phyloP scores from a whole-genome alignment of 106 monocot genomes.

The Dendrobium huoshanense region DNA sequence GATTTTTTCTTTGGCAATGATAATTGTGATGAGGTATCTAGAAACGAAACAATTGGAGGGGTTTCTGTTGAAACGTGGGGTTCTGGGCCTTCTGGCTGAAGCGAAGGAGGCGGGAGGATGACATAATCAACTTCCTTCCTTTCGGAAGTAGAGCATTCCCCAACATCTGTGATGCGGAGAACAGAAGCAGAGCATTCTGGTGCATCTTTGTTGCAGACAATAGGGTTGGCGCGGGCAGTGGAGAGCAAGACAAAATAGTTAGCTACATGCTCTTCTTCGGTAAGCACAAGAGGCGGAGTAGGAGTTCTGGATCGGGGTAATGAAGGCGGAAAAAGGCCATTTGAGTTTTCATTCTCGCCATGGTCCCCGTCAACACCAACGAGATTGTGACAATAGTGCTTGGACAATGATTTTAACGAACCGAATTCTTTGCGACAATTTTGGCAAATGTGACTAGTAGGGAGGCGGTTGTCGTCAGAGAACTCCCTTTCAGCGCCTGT shows the following conservation, averaged over 20 bases:
- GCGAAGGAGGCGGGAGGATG: neutral
- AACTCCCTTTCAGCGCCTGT: constrained; percentile 23
- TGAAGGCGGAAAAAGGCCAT: neutral
- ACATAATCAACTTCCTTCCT: constrained; percentile 33
- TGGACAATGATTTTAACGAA: constrained; percentile 66
- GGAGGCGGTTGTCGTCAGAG: neutral
- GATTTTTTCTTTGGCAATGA: constrained; percentile 36
- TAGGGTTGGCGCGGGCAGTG: constrained; percentile 14
- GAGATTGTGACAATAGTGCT: constrained; percentile 42
- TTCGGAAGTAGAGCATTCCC: no score
- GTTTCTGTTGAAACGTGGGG: no score
- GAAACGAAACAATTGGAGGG: no score
- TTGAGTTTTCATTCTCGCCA: neutral
- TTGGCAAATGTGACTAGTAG: constrained; percentile 27
- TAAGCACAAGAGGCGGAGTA: neutral
- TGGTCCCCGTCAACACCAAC: neutral
- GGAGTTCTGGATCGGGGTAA: neutral
- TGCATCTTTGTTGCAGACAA: constrained; percentile 11
- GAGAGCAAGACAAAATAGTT: constrained; percentile 71
- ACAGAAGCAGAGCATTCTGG: constrained; percentile 56
- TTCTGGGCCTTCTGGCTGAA: no score
- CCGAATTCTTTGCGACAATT: constrained; percentile 64
- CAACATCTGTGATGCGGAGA: no score
- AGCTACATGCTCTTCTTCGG: constrained; percentile 74
- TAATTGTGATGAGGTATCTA: neutral